Percentiles rank a stretch among this genome's conserved stretches.
Evolutionary conservation across 1,284 basidiomycete species (phyloP).

Genomic region (Sporisorium iseilematis-ciliati): DNA sequence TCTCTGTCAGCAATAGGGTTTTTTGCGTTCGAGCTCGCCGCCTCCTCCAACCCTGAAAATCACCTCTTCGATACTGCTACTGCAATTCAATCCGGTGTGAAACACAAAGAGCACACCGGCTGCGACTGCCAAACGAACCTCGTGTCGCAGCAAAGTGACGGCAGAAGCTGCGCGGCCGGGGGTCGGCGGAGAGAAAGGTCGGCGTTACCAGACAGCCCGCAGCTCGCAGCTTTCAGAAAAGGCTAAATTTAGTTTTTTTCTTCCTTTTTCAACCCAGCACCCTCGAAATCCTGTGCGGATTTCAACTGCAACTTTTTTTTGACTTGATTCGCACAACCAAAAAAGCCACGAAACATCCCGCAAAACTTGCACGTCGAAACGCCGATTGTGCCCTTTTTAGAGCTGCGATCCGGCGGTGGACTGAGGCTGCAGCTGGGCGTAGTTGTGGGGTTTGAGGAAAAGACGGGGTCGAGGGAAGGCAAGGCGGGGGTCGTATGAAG

Average conservation of each 20-base stretch:
- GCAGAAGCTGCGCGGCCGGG: too few relatives aligned
- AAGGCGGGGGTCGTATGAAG: too few relatives aligned
- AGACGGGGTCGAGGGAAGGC: not conserved
- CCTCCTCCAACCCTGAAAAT: too few relatives aligned
- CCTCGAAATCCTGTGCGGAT: slow-evolving; percentile 16
- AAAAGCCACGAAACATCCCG: not conserved
- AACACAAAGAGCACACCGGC: too few relatives aligned
- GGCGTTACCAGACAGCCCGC: too few relatives aligned
- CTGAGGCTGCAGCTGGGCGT: slow-evolving; percentile 11
- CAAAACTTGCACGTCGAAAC: slow-evolving; percentile 3
- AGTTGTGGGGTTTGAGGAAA: not conserved
- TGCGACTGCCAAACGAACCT: too few relatives aligned
- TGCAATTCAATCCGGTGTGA: not conserved
- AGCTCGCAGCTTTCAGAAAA: not conserved
- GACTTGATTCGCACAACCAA: not conserved
- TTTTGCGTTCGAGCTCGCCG: too few relatives aligned
- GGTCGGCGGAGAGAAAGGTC: too few relatives aligned
- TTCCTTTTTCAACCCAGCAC: slow-evolving; percentile 4
- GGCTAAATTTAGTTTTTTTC: not conserved
- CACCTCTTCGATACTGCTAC: too few relatives aligned
- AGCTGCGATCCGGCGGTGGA: too few relatives aligned
- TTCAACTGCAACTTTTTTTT: slow-evolving; percentile 8
- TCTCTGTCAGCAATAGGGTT: not conserved
- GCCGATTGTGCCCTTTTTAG: too few relatives aligned
- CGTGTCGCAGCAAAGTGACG: not conserved